A percentile compares a stretch with the other conserved stretches of the same genome.
These are phyloP conservation scores for Castanea crenata DNA, from an alignment of 306 rosid species.

Conservation along the genomic window DNA sequence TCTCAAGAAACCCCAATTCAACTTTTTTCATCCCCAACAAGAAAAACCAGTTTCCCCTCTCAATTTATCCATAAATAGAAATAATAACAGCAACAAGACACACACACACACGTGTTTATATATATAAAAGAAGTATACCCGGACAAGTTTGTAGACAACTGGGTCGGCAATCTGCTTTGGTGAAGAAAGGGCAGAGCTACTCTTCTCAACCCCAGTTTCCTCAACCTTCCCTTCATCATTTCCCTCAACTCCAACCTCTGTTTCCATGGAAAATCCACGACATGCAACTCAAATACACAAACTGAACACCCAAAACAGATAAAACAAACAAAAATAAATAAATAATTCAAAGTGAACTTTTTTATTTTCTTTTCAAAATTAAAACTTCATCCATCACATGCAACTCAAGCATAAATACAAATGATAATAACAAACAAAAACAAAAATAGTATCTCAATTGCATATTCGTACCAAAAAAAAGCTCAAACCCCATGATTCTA, in stretches of 20 bases:
- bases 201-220: slow-evolving; percentile 52
- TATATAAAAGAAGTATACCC: slow-evolving; percentile 48
- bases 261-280: slow-evolving; percentile 90
- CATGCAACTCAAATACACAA: slow-evolving; percentile 86
- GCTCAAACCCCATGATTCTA: neutral
- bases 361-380: neutral
- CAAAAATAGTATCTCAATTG: neutral
- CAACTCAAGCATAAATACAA: slow-evolving; percentile 17
- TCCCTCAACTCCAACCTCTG: slow-evolving; percentile 74
- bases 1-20: neutral
- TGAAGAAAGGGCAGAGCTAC: slow-evolving; percentile 62
- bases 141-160: slow-evolving; percentile 95
- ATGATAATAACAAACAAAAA: neutral
- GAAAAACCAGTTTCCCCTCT: neutral
- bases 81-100: neutral
- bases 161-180: slow-evolving; percentile 70
- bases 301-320: slow-evolving; percentile 47
- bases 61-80: neutral
- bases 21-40: neutral
- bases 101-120: neutral
- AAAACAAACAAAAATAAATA: slow-evolving; percentile 24
- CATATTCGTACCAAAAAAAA: neutral
- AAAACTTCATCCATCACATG: slow-evolving; percentile 12
- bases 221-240: slow-evolving; percentile 68
- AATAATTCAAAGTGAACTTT: slow-evolving; percentile 22